These are phyloP conservation scores for Ceratocystis diversiconidia DNA, from an alignment of 2,329 filamentous ascomycete species.

Conservation along the genomic window DNA sequence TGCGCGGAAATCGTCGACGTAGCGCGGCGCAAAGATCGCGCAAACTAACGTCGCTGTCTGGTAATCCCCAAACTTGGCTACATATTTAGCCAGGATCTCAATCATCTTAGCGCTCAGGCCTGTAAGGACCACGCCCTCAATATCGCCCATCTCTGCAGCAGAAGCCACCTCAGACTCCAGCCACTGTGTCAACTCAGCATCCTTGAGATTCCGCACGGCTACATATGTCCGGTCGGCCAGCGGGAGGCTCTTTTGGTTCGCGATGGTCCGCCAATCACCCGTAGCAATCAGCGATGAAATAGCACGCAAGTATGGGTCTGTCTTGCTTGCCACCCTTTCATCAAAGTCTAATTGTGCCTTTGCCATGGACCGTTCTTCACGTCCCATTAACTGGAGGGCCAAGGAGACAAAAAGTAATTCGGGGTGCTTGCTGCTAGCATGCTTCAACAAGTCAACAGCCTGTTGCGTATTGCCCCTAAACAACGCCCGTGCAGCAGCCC, in stretches of 20 bases:
- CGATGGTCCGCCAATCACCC: conserved; percentile 60
- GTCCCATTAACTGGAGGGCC: conserved; percentile 48
- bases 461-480: conserved; percentile 56
- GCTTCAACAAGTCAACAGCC: conserved; percentile 56
- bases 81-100: conserved; percentile 61
- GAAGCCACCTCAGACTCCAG: conserved; percentile 49
- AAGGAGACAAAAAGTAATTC: conserved; percentile 56
- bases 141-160: conserved; percentile 39
- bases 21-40: conserved; percentile 59
- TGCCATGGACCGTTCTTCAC: conserved; percentile 31
- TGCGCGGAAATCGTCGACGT: conserved; percentile 64
- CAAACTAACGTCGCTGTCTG: conserved; percentile 67
- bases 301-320: conserved; percentile 66
- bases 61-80: conserved; percentile 61
- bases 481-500: conserved; percentile 60
- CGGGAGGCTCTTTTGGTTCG: conserved; percentile 57
- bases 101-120: conserved; percentile 60
- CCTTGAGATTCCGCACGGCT: conserved; percentile 51
- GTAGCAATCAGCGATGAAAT: conserved; percentile 66
- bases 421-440: conserved; percentile 45
- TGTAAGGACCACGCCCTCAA: conserved; percentile 64
- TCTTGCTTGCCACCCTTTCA: conserved; percentile 45
- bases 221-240: conserved; percentile 61
- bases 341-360: conserved; percentile 44
- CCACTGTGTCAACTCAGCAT: conserved; percentile 50